A percentile compares a stretch with the other conserved stretches of the same genome.
Evolutionary conservation across 805 yeast genomes (phyloP).

Genomic region (Candida bentonensis): DNA sequence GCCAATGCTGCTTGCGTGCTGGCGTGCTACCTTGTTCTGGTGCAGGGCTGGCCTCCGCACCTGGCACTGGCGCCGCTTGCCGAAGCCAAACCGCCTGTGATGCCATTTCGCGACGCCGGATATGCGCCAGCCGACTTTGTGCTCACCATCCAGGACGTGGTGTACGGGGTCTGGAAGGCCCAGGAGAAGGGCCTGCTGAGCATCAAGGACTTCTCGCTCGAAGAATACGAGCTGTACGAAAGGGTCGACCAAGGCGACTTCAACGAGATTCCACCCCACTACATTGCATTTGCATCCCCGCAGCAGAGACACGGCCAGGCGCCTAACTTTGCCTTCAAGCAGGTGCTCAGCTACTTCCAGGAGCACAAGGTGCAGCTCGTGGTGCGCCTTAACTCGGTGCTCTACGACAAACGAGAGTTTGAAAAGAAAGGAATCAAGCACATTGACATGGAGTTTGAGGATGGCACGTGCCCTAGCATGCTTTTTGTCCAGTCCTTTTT

Average conservation of each 20-base stretch:
- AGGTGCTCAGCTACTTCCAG: slow-evolving; percentile 66
- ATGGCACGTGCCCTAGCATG: slow-evolving; percentile 95
- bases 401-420: slow-evolving; percentile 77
- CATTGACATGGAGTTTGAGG: slow-evolving; percentile 92
- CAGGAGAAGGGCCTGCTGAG: slow-evolving; percentile 84
- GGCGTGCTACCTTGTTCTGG: slow-evolving; percentile 86
- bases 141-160: slow-evolving; percentile 85
- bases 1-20: slow-evolving; percentile 90
- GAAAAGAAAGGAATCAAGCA: slow-evolving; percentile 75
- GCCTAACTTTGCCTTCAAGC: slow-evolving; percentile 34
- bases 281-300: slow-evolving; percentile 96
- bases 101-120: slow-evolving; percentile 95
- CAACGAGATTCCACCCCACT: slow-evolving; percentile 80
- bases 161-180: slow-evolving; percentile 96
- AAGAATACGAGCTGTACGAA: slow-evolving; percentile 89
- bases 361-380: slow-evolving; percentile 70
- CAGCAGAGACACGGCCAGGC: slow-evolving; percentile 25
- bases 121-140: slow-evolving; percentile 92
- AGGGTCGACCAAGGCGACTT: slow-evolving; percentile 96
- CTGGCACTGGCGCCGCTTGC: slow-evolving; percentile 90
- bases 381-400: slow-evolving; percentile 81
- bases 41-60: slow-evolving; percentile 97
- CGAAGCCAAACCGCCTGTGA: slow-evolving; percentile 84
- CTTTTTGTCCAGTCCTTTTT: slow-evolving; percentile 84
- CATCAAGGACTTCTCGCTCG: slow-evolving; percentile 72